These are phyloP conservation scores for Sonneratia alba DNA, from an alignment of 345 rosid genomes.

Conservation along the genomic window DNA sequence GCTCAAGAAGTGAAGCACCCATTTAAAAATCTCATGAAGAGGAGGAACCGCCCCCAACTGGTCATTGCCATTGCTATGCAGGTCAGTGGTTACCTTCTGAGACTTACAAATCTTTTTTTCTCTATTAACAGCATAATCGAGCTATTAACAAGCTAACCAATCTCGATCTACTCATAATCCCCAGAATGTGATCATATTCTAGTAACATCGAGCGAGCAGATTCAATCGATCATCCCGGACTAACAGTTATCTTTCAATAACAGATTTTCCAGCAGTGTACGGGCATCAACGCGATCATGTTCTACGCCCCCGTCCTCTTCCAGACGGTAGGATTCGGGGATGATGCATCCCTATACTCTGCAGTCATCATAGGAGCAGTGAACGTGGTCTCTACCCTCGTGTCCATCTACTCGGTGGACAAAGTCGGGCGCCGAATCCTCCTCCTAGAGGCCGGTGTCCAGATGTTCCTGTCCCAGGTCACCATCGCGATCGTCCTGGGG, in stretches of 20 bases:
- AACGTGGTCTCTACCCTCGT: constrained; percentile 65
- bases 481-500: constrained; percentile 65
- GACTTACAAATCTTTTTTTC: neutral
- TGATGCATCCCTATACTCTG: constrained; percentile 81
- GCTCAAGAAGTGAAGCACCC: constrained; percentile 89
- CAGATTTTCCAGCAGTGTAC: constrained; percentile 91
- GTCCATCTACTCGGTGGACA: constrained; percentile 78
- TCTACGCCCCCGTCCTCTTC: constrained; percentile 88
- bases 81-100: constrained; percentile 21
- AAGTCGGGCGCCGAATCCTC: constrained; percentile 73
- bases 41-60: constrained; percentile 70
- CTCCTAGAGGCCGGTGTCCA: constrained; percentile 81
- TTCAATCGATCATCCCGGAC: too few relatives aligned
- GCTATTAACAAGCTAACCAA: too few relatives aligned
- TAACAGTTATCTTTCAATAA: neutral
- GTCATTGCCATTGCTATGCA: constrained; percentile 75
- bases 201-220: too few relatives aligned
- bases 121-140: too few relatives aligned
- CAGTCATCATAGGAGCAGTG: constrained; percentile 90
- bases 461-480: constrained; percentile 76
- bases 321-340: constrained; percentile 63
- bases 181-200: too few relatives aligned
- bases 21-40: constrained; percentile 64
- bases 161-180: too few relatives aligned
- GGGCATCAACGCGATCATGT: constrained; percentile 95